These are phyloP conservation scores for Pachysolen tannophilus DNA, from an alignment of 805 yeast species.

Conservation along the genomic window DNA sequence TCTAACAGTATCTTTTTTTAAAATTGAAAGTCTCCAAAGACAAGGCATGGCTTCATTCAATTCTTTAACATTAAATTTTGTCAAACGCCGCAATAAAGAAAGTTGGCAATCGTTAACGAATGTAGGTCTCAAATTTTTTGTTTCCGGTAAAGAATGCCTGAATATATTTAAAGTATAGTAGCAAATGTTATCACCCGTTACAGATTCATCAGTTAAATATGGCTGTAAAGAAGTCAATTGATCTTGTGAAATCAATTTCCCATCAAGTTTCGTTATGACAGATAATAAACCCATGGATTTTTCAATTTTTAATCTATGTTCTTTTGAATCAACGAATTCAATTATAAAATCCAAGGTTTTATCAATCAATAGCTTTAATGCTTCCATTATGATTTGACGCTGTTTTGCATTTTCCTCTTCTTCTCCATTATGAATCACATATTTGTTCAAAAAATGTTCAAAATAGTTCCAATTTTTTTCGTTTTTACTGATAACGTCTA, in stretches of 20 bases:
- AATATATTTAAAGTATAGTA: conserved; percentile 48
- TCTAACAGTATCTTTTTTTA: conserved; percentile 36
- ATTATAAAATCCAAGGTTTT: conserved; percentile 27
- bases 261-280: conserved; percentile 44
- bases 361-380: conserved; percentile 25
- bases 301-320: conserved; percentile 20
- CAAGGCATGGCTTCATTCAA: conserved; percentile 71
- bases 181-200: conserved; percentile 31
- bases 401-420: conserved; percentile 14
- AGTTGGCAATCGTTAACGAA: conserved; percentile 43
- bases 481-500: conserved; percentile 27
- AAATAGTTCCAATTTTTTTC: conserved; percentile 36
- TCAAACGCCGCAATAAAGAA: conserved; percentile 44
- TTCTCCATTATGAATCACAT: conserved; percentile 24
- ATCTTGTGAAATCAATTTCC: conserved; percentile 51
- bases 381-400: conserved; percentile 12
- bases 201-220: conserved; percentile 42
- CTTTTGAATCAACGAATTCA: conserved; percentile 22
- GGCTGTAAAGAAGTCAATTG: conserved; percentile 63
- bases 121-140: conserved; percentile 37
- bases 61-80: conserved; percentile 53
- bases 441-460: conserved; percentile 38
- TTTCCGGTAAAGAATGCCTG: conserved; percentile 36
- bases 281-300: conserved; percentile 43
- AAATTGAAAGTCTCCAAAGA: conserved; percentile 45